Conservation (phyloP, 1,284 basidiomycete genomes). For the Apiotrichum domesticum region DNA sequence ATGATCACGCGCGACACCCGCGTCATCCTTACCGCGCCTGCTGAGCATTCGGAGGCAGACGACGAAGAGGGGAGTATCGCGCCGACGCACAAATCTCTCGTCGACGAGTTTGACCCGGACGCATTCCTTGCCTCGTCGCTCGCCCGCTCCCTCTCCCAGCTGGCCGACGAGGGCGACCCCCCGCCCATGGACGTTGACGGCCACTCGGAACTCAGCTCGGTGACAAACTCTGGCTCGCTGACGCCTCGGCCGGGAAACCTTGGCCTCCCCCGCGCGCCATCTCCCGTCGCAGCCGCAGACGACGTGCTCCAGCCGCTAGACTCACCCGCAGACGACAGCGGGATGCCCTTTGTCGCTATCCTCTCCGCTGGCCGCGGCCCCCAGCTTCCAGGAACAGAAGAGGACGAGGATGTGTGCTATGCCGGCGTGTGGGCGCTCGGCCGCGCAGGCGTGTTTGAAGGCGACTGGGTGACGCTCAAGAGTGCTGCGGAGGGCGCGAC, state of each 20-base stretch:
- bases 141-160: constrained; percentile 16
- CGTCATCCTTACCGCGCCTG: constrained; percentile 52
- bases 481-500: constrained; percentile 16
- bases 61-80: constrained; percentile 22
- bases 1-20: constrained; percentile 52
- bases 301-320: constrained; percentile 16
- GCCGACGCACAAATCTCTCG: constrained; percentile 26
- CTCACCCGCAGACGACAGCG: constrained; percentile 10
- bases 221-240: constrained; percentile 38
- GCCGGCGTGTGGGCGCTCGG: constrained; percentile 56
- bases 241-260: constrained; percentile 38
- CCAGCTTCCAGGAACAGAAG: constrained; percentile 3
- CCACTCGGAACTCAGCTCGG: constrained; percentile 7
- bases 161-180: constrained; percentile 27
- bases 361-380: neutral
- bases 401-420: constrained; percentile 29
- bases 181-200: constrained; percentile 16
- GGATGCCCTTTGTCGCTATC: constrained; percentile 11
- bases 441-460: constrained; percentile 67
- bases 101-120: constrained; percentile 36
- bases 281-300: constrained; percentile 25
- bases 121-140: constrained; percentile 16
- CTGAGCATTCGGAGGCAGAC: neutral
- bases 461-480: constrained; percentile 70
- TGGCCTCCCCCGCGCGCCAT: constrained; percentile 10